Conservation (phyloP, 768 basidiomycete species). For the Leccinum arenicola region DNA sequence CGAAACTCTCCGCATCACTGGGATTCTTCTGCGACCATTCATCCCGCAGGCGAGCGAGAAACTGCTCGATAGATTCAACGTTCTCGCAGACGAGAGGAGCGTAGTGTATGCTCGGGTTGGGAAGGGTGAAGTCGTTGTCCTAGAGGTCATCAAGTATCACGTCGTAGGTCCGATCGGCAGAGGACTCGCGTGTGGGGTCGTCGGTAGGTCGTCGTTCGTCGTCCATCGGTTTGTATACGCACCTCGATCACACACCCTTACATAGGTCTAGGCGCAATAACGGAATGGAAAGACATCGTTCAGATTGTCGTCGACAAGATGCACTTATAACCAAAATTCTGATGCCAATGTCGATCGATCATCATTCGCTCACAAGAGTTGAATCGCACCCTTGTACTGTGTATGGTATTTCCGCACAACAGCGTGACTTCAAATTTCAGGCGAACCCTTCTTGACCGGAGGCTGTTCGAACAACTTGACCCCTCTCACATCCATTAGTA, state of each 20-base stretch:
- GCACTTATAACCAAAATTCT: constrained; percentile 14
- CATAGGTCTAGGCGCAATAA: constrained; percentile 90
- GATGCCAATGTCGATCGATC: too few species aligned
- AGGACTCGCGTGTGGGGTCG: constrained; percentile 84
- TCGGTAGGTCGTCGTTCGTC: constrained; percentile 50
- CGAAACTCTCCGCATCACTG: constrained; percentile 66
- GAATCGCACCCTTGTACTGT: neutral
- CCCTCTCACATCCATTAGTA: constrained; percentile 21
- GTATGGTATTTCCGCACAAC: neutral
- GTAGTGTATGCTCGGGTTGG: constrained; percentile 26
- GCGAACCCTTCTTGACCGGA: neutral
- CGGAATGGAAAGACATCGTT: constrained; percentile 91
- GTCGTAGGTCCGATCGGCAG: constrained; percentile 90
- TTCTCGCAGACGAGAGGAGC: constrained; percentile 36
- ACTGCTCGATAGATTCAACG: constrained; percentile 57
- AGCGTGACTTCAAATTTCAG: neutral
- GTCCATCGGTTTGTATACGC: neutral
- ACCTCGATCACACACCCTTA: neutral
- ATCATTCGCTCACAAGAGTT: neutral
- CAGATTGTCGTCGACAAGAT: constrained; percentile 63
- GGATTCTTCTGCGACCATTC: constrained; percentile 73
- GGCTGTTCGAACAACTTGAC: constrained; percentile 27
- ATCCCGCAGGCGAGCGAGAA: constrained; percentile 57
- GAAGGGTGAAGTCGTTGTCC: constrained; percentile 40
- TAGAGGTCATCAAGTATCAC: constrained; percentile 73